Percentiles rank a stretch among this genome's conserved stretches.
These are phyloP conservation scores for Uromyces viciae-fabae DNA, from an alignment of 1,284 basidiomycete species.

Conservation along the genomic window DNA sequence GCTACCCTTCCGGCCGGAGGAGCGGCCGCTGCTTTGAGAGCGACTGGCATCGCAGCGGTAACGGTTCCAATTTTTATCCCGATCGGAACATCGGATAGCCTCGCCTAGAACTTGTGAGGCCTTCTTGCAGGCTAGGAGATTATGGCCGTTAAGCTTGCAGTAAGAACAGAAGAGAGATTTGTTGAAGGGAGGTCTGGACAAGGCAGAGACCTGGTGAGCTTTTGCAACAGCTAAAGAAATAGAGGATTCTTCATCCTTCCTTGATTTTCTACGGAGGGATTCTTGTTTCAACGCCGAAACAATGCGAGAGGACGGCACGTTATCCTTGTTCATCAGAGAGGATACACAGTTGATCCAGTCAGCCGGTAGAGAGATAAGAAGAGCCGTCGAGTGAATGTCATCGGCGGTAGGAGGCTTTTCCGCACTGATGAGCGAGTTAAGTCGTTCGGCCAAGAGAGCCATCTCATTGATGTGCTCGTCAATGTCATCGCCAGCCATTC, in stretches of 20 bases:
- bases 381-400: not conserved
- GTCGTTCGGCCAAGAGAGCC: not conserved
- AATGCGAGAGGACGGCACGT: not conserved
- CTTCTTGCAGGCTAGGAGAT: not conserved
- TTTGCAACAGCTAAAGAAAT: not conserved
- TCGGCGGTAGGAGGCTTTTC: constrained; percentile 7
- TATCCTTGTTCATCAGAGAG: not conserved
- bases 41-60: too few relatives aligned
- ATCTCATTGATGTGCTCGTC: not conserved
- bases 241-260: not conserved
- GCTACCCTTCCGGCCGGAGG: too few relatives aligned
- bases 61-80: too few relatives aligned
- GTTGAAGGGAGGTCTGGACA: not conserved
- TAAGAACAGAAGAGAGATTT: not conserved
- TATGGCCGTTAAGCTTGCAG: not conserved
- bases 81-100: too few relatives aligned
- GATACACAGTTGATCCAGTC: not conserved
- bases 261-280: not conserved
- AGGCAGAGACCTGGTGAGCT: not conserved
- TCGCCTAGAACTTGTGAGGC: not conserved
- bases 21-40: too few relatives aligned
- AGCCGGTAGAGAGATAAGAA: not conserved
- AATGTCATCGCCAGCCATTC: not conserved
- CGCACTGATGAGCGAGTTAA: not conserved
- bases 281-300: not conserved